Evolutionary conservation across 257 asterid genomes (phyloP), one percentile per base, ranked within the genome.

Genomic region (Ocimum tenuiflorum): DNA sequence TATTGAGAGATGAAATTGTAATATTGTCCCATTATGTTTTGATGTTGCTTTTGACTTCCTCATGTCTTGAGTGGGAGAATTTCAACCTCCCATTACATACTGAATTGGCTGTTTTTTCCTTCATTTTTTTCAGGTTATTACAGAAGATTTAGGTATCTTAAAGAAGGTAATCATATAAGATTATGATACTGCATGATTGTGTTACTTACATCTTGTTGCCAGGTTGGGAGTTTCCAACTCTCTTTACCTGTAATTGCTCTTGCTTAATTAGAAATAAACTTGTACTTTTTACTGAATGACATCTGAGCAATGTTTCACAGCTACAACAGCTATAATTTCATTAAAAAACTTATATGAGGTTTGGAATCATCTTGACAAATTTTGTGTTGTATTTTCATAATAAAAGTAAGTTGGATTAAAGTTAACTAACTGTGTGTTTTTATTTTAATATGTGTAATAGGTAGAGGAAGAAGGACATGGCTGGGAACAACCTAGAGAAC

Each of bases 401-500:
- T 41, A 24, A 61, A 60, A 31, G 23, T 20, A 35, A 4, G 22
- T 10, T 9, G 69, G 48, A 27, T 10, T 29, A 14, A 23, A 65
- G 33, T 38, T 24, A 65, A 69, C 20, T 8, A 22, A n/a, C 22
- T n/a, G 10, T 18, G 55, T 41, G n/a, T 63, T 63, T 59, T 65
- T 57, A 36, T 48, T 75, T 68, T 70, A 64, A 58, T 73, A 68
- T 75, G 50, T 63, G 69, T 53, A 69, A 62, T 81, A 92, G 97
- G 97, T 94, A 14, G 75, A 71, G 59, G 83, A 80, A 74, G 96
- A 94, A 61, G 97, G 96, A 51, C 91, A 85, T 60, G 92, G 96
- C 57, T 94, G 99, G 99, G 99, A 94, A 81, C 85, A 88, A 57
- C 96, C 99, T 24, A 86, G 99, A 75, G 97, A 77, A 67, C 99